Conservation (phyloP, 371 early-diverging fungal genomes). For the Apophysomyces ossiformis region DNA sequence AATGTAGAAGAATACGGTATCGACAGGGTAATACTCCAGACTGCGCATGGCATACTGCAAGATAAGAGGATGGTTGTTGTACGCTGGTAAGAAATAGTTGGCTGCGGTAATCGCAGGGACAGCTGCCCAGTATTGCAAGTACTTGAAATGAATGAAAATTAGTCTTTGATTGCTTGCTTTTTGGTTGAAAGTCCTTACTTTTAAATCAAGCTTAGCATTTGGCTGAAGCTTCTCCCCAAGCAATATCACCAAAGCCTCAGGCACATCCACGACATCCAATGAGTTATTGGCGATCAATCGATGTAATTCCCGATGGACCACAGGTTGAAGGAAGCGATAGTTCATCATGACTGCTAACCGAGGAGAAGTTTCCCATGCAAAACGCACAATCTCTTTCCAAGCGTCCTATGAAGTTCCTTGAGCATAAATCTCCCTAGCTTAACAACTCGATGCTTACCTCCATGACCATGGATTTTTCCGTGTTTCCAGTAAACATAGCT, state of each 20-base stretch:
- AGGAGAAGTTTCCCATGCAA: conserved; percentile 86
- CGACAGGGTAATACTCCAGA: conserved; percentile 88
- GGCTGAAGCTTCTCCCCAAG: conserved; percentile 58
- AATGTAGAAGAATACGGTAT: conserved; percentile 96
- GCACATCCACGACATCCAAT: conserved; percentile 68
- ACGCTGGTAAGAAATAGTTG: conserved; percentile 72
- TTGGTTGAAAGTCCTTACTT: conserved; percentile 17
- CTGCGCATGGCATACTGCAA: conserved; percentile 94
- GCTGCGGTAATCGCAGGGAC: conserved; percentile 94
- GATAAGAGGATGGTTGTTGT: conserved; percentile 80
- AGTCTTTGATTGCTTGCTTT: not conserved
- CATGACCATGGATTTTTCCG: conserved; percentile 54
- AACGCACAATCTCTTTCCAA: conserved; percentile 78
- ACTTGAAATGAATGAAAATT: conserved; percentile 29
- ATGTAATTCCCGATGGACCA: conserved; percentile 72
- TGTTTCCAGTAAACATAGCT: conserved; percentile 43
- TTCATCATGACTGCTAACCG: conserved; percentile 79
- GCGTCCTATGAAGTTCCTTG: conserved; percentile 52
- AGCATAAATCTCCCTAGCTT: not conserved
- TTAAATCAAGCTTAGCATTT: conserved; percentile 46
- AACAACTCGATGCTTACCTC: conserved; percentile 33
- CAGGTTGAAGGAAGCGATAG: conserved; percentile 71
- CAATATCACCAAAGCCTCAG: conserved; percentile 77
- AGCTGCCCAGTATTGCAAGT: conserved; percentile 89
- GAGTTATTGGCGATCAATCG: conserved; percentile 68